phyloP scores from a whole-genome alignment of 1,284 basidiomycete genomes.

The Xerocomus amazonicus region DNA sequence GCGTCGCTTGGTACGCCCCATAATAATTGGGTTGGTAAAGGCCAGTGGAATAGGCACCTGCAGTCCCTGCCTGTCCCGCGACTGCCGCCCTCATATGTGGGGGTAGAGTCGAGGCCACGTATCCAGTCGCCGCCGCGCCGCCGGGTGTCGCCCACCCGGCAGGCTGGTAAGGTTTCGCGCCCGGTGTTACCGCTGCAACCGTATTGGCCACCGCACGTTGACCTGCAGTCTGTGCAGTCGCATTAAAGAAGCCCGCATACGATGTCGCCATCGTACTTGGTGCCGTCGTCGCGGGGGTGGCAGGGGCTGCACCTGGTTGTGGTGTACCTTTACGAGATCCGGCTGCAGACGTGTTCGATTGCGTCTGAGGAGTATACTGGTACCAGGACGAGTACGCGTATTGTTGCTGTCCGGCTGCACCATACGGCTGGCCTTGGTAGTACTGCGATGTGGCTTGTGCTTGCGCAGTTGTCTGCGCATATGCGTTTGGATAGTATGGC shows the following conservation, averaged over 20 bases:
- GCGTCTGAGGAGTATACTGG: slow-evolving; percentile 30
- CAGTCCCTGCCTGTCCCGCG: slow-evolving; percentile 21
- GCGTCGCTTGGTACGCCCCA: slow-evolving; percentile 32
- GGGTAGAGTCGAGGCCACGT: slow-evolving; percentile 40
- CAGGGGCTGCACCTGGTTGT: slow-evolving; percentile 36
- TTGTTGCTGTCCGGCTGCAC: slow-evolving; percentile 29
- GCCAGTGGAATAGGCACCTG: slow-evolving; percentile 17
- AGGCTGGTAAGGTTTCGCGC: slow-evolving; percentile 30
- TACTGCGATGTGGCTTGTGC: slow-evolving; percentile 30
- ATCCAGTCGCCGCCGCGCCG: slow-evolving; percentile 17
- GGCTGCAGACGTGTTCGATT: slow-evolving; percentile 21
- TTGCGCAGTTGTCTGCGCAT: slow-evolving; percentile 25
- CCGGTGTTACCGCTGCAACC: slow-evolving; percentile 31
- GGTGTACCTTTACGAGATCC: slow-evolving; percentile 50
- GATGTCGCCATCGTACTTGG: slow-evolving; percentile 31
- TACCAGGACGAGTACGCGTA: slow-evolving; percentile 36
- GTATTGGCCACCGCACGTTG: slow-evolving; percentile 51
- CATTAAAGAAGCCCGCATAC: slow-evolving; percentile 39
- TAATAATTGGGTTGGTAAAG: slow-evolving; percentile 34
- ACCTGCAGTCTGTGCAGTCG: slow-evolving; percentile 30
- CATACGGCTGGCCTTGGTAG: slow-evolving; percentile 32
- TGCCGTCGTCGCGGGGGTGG: slow-evolving; percentile 24
- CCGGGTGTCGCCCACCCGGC: slow-evolving; percentile 22
- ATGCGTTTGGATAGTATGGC: slow-evolving; percentile 31
- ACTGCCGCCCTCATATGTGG: slow-evolving; percentile 35